A percentile compares a stretch with the other conserved stretches of the same genome.
phyloP scores from a whole-genome alignment of 2,329 filamentous ascomycete species.

The Sporothrix inflata region DNA sequence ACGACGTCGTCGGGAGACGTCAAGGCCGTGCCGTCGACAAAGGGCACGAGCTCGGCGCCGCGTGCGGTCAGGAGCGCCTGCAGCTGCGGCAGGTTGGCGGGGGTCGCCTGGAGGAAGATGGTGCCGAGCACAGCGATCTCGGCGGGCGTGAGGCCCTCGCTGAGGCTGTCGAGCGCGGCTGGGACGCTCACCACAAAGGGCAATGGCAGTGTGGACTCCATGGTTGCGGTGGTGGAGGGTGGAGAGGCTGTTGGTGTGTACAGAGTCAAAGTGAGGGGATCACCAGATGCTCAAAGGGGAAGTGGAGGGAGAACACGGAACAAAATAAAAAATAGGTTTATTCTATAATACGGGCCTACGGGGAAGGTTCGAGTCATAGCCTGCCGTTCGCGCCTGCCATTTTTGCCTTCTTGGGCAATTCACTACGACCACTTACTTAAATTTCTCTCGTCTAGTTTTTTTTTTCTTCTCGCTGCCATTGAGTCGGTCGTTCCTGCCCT shows the following conservation, averaged over 20 bases:
- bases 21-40: conserved; percentile 76
- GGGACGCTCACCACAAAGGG: conserved; percentile 64
- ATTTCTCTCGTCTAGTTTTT: conserved; percentile 20
- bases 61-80: conserved; percentile 54
- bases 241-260: neutral
- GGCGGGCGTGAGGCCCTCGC: conserved; percentile 57
- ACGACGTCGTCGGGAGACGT: conserved; percentile 72
- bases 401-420: conserved; percentile 5
- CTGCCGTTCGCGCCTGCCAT: conserved; percentile 8
- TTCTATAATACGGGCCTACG: neutral
- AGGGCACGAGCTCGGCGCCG: conserved; percentile 61
- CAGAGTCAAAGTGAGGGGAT: conserved; percentile 5
- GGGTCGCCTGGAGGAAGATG: conserved; percentile 59
- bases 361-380: conserved; percentile 23
- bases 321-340: neutral
- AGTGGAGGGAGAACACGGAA: neutral
- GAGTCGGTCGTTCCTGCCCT: conserved; percentile 14
- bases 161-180: conserved; percentile 47
- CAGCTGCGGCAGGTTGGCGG: conserved; percentile 47
- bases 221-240: conserved; percentile 38
- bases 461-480: neutral
- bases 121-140: conserved; percentile 63
- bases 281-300: neutral
- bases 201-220: conserved; percentile 67
- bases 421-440: neutral